phyloP scores from a whole-genome alignment of 2,329 filamentous ascomycete species.

The Penicillium sp. region DNA sequence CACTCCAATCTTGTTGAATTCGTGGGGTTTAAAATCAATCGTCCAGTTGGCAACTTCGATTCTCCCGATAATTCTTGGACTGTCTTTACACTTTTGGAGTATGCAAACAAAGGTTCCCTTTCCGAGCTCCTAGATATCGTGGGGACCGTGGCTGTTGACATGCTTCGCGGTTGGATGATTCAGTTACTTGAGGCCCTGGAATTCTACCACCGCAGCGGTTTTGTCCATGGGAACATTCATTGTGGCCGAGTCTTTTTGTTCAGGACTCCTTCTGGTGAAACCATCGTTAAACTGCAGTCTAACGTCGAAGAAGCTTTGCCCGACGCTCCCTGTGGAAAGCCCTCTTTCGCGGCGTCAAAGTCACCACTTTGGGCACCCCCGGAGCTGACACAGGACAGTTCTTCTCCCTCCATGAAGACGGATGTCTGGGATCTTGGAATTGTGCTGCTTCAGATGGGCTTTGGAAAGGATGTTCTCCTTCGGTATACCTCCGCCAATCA shows the following conservation, averaged over 20 bases:
- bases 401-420: conserved; percentile 65
- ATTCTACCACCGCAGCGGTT: conserved; percentile 79
- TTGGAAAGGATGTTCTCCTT: conserved; percentile 73
- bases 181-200: conserved; percentile 86
- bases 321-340: conserved; percentile 46
- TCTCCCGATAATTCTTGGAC: conserved; percentile 59
- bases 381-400: conserved; percentile 65
- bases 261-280: conserved; percentile 65
- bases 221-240: conserved; percentile 82
- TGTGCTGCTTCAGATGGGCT: conserved; percentile 89
- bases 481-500: conserved; percentile 77
- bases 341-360: conserved; percentile 58
- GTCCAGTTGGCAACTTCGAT: conserved; percentile 44
- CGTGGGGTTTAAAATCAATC: conserved; percentile 77
- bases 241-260: conserved; percentile 76
- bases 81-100: conserved; percentile 71
- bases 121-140: conserved; percentile 78
- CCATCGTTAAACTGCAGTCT: conserved; percentile 58
- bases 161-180: conserved; percentile 84
- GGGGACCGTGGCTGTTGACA: conserved; percentile 69
- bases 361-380: conserved; percentile 83
- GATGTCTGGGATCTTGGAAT: conserved; percentile 96
- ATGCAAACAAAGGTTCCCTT: conserved; percentile 79
- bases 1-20: conserved; percentile 78
- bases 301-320: conserved; percentile 53